Evolutionary conservation across 1,284 basidiomycete genomes (phyloP), one percentile per base, ranked within the genome.

Genomic region (Cryptococcus sp.): DNA sequence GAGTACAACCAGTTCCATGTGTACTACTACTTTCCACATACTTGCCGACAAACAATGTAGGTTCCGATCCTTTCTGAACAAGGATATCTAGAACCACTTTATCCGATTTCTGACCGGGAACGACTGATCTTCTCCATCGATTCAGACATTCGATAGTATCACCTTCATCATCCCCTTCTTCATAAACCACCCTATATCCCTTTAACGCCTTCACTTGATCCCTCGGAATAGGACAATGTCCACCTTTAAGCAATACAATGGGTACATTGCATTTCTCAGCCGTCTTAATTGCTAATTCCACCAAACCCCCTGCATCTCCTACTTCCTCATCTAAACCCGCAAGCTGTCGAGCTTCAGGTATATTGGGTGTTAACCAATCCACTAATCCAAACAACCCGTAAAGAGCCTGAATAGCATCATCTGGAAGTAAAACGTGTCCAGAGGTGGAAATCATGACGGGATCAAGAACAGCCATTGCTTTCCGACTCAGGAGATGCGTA

Each of bases 371-470:
- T 39, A 97, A 79, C 32, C 96, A 69, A 0, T 80, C 78, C 0
- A 87, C 80, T 10, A 87, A 74, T 0, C 89, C 89, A 44, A 96
- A 81, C 1, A 97, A 76, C 11, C 84, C 79, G 0, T 83, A 78
- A 49, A 96, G 68, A 1, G 80, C 77, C 4, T 79, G 70, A 41
- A 93, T 69, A 0, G 91, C 89, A 10, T 83, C 80, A 4, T 81
- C 72, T 2, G 85, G 78, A 3, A 97, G 79, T 0, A 98, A 79
- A 7, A 80, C 82, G 61, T 93, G 88, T 2, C 92, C 91, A 0
- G 90, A 92, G 0, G 92, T 96, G 2, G 90, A 91, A 1, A 97
- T 88, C 72, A 87, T 93, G 21, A 98, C 92, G 0, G 93, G 92
- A 69, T 94, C 91, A 56, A 88, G 83, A 23, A 93, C 82, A 16